Base-by-base conservation (phyloP, 2,329 filamentous ascomycete genomes). In the Pseudopithomyces maydicus region DNA sequence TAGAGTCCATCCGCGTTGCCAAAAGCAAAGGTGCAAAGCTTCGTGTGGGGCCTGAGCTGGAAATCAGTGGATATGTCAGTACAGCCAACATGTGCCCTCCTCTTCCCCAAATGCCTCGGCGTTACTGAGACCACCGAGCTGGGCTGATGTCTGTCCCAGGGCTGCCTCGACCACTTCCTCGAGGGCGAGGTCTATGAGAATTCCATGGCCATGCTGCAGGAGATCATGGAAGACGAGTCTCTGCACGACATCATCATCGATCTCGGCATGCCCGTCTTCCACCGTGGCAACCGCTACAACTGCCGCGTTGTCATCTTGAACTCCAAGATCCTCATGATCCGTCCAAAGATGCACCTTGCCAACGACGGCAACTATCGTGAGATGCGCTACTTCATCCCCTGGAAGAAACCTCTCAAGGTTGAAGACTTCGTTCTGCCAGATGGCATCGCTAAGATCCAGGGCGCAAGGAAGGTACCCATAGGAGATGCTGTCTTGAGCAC, bases 341-440 rank as follows among this genome's bases (percentile, higher is more conserved):
- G 90, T 11, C 89, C 89, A 0, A 92, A 92, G 74, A 80, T 90
- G 61, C 87, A 81, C 66, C 81, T 92, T 6, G 88, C 88, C 46
- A 88, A 90, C 58, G 88, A 91, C 72, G 89, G 89, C 1, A 90
- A 81, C 65, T 80, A 68, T 43, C 72, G 79, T 6, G 79, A 81
- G 62, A 71, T 70, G 63, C 62, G 71, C 10, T 67, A 75, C 58
- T 76, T 76, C 47, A 74, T 69, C 17, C 70, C 72, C 2, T 75
- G 73, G 73, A 60, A 58, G 19, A 42, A 42, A 4, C 81, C 81
- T 1, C 79, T 82, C 17, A 75, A 85, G 23, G 79, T 85, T 0
- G 89, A 92, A 67, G 79, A 89, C 23, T 90, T 88, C 68, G 83
- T 87, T 87, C 14, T 77, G 80, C 85, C 87, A 29, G 75, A 81